These are phyloP conservation scores for Ammopiptanthus mongolicus DNA, from an alignment of 306 rosid genomes.

Conservation along the genomic window DNA sequence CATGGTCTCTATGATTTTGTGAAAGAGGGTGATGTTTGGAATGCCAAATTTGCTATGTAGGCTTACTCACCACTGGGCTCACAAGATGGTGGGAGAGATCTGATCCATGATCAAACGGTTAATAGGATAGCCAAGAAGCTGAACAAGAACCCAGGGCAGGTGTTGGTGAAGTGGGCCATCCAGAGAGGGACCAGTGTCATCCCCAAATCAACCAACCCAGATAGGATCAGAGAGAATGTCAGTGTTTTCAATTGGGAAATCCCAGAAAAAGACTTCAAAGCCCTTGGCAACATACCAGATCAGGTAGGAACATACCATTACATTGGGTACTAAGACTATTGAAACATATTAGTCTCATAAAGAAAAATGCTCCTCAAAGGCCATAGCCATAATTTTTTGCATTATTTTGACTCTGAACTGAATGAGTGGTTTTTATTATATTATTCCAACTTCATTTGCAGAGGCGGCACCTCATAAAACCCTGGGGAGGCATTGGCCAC, in stretches of 20 bases:
- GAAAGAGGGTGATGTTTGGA: constrained; percentile 8
- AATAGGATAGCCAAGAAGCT: constrained; percentile 43
- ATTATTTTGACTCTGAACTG: too few species aligned
- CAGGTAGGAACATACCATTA: constrained; percentile 21
- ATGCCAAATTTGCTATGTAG: constrained; percentile 13
- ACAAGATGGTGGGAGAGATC: constrained; percentile 37
- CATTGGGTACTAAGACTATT: background rate
- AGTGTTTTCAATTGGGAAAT: constrained; percentile 42
- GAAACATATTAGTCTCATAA: background rate
- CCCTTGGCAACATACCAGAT: constrained; percentile 28
- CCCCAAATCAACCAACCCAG: constrained; percentile 37
- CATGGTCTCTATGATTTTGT: background rate
- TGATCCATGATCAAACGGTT: constrained; percentile 41
- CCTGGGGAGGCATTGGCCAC: too few species aligned
- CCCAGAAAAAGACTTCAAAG: constrained; percentile 37
- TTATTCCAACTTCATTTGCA: too few species aligned
- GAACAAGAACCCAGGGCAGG: constrained; percentile 46
- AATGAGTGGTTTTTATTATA: too few species aligned
- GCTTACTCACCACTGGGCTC: constrained; percentile 55
- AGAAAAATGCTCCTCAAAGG: too few species aligned
- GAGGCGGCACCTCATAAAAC: too few species aligned
- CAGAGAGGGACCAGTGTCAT: constrained; percentile 59
- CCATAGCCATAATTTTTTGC: too few species aligned
- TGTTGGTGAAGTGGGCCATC: constrained; percentile 50
- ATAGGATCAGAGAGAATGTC: constrained; percentile 43